These are phyloP conservation scores for Thelonectria blattea DNA, from an alignment of 2,329 filamentous ascomycete genomes.

Conservation along the genomic window DNA sequence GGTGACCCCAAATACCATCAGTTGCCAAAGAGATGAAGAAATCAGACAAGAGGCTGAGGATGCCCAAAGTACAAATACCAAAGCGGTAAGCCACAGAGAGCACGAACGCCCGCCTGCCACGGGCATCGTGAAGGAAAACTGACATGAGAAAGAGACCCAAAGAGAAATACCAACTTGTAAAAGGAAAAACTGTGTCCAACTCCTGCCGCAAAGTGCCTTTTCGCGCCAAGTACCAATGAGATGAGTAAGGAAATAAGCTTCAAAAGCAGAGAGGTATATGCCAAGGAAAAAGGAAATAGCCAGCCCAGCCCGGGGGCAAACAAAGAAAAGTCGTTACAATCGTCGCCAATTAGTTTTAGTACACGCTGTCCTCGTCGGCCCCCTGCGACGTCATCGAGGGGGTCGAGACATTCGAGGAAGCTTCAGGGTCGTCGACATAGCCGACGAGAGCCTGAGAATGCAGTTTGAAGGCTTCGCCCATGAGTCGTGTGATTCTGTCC, in stretches of 20 bases:
- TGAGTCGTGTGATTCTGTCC: slow-evolving; percentile 83
- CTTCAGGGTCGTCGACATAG: slow-evolving; percentile 85
- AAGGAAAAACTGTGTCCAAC: slow-evolving; percentile 34
- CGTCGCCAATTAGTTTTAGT: slow-evolving; percentile 60
- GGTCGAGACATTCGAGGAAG: slow-evolving; percentile 71
- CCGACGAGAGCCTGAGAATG: slow-evolving; percentile 93
- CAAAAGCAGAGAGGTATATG: slow-evolving; percentile 42
- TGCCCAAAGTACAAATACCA: slow-evolving; percentile 25
- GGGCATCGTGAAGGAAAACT: slow-evolving; percentile 43
- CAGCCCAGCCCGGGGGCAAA: slow-evolving; percentile 34
- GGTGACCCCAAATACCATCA: slow-evolving; percentile 32
- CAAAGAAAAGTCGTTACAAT: slow-evolving; percentile 60
- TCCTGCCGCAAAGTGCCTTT: slow-evolving; percentile 36
- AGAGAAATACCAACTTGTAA: slow-evolving; percentile 36
- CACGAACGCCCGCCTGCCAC: slow-evolving; percentile 46
- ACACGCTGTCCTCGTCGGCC: slow-evolving; percentile 74
- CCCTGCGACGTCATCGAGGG: slow-evolving; percentile 76
- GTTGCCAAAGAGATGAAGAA: slow-evolving; percentile 28
- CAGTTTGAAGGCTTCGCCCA: slow-evolving; percentile 97
- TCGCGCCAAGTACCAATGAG: slow-evolving; percentile 30
- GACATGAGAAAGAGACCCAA: slow-evolving; percentile 32
- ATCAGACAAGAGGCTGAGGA: slow-evolving; percentile 13
- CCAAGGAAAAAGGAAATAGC: slow-evolving; percentile 37
- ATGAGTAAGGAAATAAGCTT: slow-evolving; percentile 41
- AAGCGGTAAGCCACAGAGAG: slow-evolving; percentile 30